Percentiles rank a stretch among this genome's conserved stretches.
Evolutionary conservation across 805 yeast species (phyloP).

Genomic region (Dipodascopsis tothii): DNA sequence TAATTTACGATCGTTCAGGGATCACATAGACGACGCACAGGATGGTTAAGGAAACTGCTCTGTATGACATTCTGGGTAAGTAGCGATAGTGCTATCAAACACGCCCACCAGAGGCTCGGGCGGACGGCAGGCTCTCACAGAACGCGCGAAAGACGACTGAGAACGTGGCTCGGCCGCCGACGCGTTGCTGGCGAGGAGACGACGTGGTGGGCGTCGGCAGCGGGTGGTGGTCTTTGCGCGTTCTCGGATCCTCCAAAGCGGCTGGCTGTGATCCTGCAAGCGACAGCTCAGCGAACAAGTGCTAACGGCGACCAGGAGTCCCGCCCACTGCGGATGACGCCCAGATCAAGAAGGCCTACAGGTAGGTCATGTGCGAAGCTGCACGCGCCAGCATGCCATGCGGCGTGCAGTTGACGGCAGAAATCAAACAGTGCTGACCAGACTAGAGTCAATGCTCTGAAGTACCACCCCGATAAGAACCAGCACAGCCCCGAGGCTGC

Average conservation of each 20-base stretch:
- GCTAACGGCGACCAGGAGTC: too few relatives aligned
- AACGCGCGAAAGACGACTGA: too few relatives aligned
- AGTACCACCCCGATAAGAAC: constrained; percentile 80
- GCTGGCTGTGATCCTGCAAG: too few relatives aligned
- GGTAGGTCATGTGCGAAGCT: too few relatives aligned
- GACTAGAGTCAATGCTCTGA: constrained; percentile 57
- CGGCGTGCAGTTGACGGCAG: background rate
- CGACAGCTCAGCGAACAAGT: too few relatives aligned
- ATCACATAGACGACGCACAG: background rate
- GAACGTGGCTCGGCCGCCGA: too few relatives aligned
- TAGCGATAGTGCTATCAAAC: too few relatives aligned
- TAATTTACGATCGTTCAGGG: too few relatives aligned
- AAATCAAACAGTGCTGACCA: too few relatives aligned
- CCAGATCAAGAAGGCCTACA: constrained; percentile 71
- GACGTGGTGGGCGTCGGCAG: background rate
- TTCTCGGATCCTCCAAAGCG: background rate
- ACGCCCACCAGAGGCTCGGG: too few relatives aligned
- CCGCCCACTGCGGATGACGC: constrained; percentile 44
- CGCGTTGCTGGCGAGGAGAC: too few relatives aligned
- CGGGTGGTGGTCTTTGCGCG: background rate
- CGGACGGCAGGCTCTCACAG: too few relatives aligned
- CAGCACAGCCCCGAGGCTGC: constrained; percentile 68
- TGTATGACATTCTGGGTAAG: constrained; percentile 55
- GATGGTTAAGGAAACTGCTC: constrained; percentile 65
- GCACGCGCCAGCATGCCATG: background rate